phyloP scores from a whole-genome alignment of 2,329 filamentous ascomycete genomes.

The Neonectria hederae region DNA sequence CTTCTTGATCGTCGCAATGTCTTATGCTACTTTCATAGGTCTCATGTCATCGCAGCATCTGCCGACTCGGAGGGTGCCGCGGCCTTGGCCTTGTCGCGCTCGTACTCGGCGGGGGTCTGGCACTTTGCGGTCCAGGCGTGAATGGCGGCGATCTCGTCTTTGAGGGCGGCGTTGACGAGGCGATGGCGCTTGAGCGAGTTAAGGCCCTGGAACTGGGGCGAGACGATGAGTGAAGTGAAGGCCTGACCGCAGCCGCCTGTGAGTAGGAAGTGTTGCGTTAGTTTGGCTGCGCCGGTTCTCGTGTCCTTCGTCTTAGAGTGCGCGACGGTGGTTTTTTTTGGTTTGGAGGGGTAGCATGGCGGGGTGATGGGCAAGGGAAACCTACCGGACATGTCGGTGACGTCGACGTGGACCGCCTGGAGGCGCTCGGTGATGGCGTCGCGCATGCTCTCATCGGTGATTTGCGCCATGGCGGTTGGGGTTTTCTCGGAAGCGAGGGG shows the following conservation, averaged over 20 bases:
- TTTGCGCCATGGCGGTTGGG: constrained; percentile 60
- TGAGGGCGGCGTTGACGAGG: constrained; percentile 83
- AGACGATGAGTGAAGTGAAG: constrained; percentile 69
- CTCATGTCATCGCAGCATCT: constrained; percentile 27
- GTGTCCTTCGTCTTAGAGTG: background rate
- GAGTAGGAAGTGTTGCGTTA: constrained; percentile 9
- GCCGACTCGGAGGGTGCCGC: constrained; percentile 17
- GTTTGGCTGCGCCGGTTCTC: constrained; percentile 5
- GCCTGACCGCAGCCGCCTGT: constrained; percentile 70
- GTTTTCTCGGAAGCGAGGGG: background rate
- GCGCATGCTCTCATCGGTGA: constrained; percentile 78
- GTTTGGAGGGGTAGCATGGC: constrained; percentile 12
- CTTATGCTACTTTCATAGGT: background rate
- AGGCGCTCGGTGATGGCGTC: constrained; percentile 75
- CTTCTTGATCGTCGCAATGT: background rate
- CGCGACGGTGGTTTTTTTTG: background rate
- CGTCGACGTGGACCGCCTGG: constrained; percentile 81
- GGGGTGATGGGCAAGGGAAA: constrained; percentile 28
- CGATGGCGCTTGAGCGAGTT: constrained; percentile 85
- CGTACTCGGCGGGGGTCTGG: constrained; percentile 90
- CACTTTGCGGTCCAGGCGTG: constrained; percentile 97
- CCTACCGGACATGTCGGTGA: constrained; percentile 91
- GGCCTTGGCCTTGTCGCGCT: constrained; percentile 63
- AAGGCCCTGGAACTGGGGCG: constrained; percentile 74
- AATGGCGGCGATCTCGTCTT: constrained; percentile 87